Base-by-base conservation (phyloP, 2,329 filamentous ascomycete genomes). In the Saccharata proteae region DNA sequence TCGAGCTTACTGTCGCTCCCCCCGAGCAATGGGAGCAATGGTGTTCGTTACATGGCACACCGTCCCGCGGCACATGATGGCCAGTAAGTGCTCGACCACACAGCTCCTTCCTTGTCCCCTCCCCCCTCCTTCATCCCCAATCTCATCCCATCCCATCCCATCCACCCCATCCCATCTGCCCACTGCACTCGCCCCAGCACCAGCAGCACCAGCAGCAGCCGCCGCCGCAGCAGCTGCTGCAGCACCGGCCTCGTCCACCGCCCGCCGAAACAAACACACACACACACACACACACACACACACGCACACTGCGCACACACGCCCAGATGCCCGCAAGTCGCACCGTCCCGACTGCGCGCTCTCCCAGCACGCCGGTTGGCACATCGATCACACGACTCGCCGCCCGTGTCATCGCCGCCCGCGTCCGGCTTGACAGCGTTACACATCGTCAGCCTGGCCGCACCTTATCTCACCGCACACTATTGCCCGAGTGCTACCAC, bases 21-120 rank as follows among this genome's bases (percentile, higher is more conserved):
- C 45, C 49, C 58, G 43, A 56, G 52, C 46, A 64, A 61, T 52
- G 58, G 59, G 43, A 56, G 52, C 46, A 64, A 61, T 52, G 58
- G 59, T 49, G 48, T 62, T 56, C 61, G 64, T 56, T 70, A 65
- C 59, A 58, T 59, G 47, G 45, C 63, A 54, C 60, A 60, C 51
- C 64, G 62, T 55, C 55, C 63, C 61, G 33, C 32, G 26, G 52
- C 59, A 52, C 56, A 62, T 44, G 65, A 71, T 52, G 54, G 60
- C 53, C 61, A 59, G 68, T 72, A 67, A 64, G 68, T 71, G 48
- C 36, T 38, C 29, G 24, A 35, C 16, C 32, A 30, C 23, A 26
- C 28, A 29, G 29, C 29, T 26, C 29, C 13, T 18, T 42, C 24
- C 17, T 38, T 40, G 37, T 45, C 45, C 49, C 45, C 27, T 29